Base-by-base conservation (phyloP, 1,284 basidiomycete species). In the Puccinia hordei region DNA sequence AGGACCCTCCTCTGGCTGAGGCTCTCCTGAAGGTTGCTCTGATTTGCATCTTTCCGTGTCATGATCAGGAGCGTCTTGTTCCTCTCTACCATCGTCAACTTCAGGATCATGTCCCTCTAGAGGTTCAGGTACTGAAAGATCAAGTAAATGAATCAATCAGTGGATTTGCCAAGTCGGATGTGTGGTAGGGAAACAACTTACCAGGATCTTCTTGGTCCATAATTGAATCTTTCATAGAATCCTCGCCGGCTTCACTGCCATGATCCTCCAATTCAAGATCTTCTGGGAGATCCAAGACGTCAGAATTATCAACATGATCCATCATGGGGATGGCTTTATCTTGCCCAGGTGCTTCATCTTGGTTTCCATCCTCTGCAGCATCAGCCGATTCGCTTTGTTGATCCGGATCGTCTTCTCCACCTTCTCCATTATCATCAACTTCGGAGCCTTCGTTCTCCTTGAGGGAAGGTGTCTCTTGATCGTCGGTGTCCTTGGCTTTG, bases 391-490 rank as follows among this genome's bases (percentile, higher is more conserved):
- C 74, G 10, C 81, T 78, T 55, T 66, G 69, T 35, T 71, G 72
- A 71, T 76, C 68, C 27, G 53, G 88, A 41, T 88, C 85, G 82
- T 87, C 88, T 83, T 91, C 88, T 80, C 90, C 86, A 76, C 89
- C 86, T 30, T 88, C 87, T 85, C 89, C 88, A 76, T 57, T 83
- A 44, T 85, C 83, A 55, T 83, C 83, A 35, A 83, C 77, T 85
- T 86, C 82, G 85, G 82, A 27, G 78, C 84, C 82, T 85, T 85
- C 81, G 22, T 80, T 81, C 66, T 68, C 66, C n/a, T 66, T 12
- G 15, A 27, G 46, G 4, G 66, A 46, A 19, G 41, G 8, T n/a
- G 78, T 79, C 10, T 78, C 75, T 59, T 82, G 81, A 83, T 87
- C 83, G 82, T 87, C 84, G 86, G 86, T 78, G 86, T 84, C 79